These are phyloP conservation scores for Gossypium longicalyx DNA, from an alignment of 345 rosid genomes.

Conservation along the genomic window DNA sequence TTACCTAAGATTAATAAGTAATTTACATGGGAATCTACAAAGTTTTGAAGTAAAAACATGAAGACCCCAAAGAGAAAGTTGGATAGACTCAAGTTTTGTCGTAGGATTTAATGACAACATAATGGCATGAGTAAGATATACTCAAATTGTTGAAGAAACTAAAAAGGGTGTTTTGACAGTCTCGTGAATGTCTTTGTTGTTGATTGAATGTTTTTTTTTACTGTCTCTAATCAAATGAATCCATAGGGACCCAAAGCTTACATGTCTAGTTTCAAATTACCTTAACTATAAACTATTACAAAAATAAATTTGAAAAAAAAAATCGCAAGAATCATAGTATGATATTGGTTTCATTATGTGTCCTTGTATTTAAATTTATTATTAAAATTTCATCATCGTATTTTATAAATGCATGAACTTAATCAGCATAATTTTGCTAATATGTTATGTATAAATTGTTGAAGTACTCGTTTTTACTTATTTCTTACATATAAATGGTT, in stretches of 20 bases:
- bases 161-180: neutral
- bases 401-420: too few relatives aligned
- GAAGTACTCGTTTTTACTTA: too few relatives aligned
- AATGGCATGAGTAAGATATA: constrained; percentile 12
- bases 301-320: too few relatives aligned
- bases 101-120: constrained; percentile 7
- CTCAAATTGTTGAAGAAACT: constrained; percentile 9
- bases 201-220: constrained; percentile 10
- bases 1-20: neutral
- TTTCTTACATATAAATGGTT: too few relatives aligned
- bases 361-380: too few relatives aligned
- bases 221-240: constrained; percentile 9
- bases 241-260: neutral
- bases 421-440: too few relatives aligned
- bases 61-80: neutral
- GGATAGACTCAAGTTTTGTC: neutral
- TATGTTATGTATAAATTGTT: too few relatives aligned
- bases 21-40: neutral
- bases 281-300: too few relatives aligned
- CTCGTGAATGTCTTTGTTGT: constrained; percentile 4
- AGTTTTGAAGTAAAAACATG: neutral
- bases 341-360: too few relatives aligned
- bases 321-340: too few relatives aligned
- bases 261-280: too few relatives aligned
- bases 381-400: too few relatives aligned